Evolutionary conservation across 2,329 filamentous ascomycete species (phyloP).

Genomic region (Colletotrichum sansevieriae): DNA sequence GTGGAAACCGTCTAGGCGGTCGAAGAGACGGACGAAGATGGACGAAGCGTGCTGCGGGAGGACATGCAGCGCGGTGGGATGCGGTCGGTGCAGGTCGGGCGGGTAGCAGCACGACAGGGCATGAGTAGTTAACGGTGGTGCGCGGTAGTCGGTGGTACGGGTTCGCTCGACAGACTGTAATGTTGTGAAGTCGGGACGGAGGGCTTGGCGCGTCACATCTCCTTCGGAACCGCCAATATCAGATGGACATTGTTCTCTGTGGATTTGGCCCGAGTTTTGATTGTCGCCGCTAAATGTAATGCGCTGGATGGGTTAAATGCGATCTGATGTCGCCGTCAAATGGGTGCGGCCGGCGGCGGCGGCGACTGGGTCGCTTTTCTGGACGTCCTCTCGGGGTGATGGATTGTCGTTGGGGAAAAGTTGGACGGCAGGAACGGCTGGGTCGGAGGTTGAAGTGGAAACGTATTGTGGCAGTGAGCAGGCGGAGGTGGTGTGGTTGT

Average conservation of each 20-base stretch:
- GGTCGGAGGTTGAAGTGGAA: conserved; percentile 6
- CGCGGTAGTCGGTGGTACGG: background rate
- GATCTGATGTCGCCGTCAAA: background rate
- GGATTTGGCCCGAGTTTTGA: conserved; percentile 46
- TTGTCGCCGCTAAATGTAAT: conserved; percentile 33
- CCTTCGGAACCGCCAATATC: conserved; percentile 45
- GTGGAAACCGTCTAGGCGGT: conserved; percentile 8
- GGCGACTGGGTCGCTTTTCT: background rate
- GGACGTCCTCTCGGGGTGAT: background rate
- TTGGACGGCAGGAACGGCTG: conserved; percentile 17
- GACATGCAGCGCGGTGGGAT: conserved; percentile 23
- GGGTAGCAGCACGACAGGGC: conserved; percentile 10
- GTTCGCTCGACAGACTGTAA: conserved; percentile 27
- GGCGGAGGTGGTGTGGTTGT: conserved; percentile 13
- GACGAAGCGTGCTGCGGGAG: conserved; percentile 14
- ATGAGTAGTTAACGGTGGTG: conserved; percentile 34
- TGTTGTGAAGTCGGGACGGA: conserved; percentile 34
- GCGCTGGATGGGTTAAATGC: conserved; percentile 11
- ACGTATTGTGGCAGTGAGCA: background rate
- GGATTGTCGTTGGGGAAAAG: background rate
- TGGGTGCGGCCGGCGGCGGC: background rate
- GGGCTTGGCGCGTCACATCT: conserved; percentile 46
- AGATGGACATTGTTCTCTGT: conserved; percentile 38
- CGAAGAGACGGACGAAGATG: conserved; percentile 7
- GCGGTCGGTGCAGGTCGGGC: conserved; percentile 17